Evolutionary conservation across 2,329 filamentous ascomycete genomes (phyloP).

Genomic region (Fusarium sp.): DNA sequence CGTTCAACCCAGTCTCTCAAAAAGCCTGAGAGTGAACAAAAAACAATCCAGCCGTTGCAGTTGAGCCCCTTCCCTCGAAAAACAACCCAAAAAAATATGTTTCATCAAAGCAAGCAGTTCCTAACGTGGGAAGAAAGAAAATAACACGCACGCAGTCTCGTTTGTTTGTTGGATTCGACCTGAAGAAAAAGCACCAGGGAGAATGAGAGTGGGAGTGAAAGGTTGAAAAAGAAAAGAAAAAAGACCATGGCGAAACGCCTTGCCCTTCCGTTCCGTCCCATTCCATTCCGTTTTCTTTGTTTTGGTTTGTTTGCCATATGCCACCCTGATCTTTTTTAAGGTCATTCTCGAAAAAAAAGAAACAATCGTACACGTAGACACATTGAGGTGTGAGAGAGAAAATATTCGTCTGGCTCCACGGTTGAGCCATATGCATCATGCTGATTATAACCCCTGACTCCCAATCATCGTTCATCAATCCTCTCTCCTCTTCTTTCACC

Average conservation of each 20-base stretch:
- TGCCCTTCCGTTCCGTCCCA: constrained; percentile 35
- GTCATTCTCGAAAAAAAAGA: constrained; percentile 50
- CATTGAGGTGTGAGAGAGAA: constrained; percentile 46
- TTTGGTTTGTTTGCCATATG: constrained; percentile 40
- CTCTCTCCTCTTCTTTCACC: constrained; percentile 28
- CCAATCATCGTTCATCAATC: constrained; percentile 37
- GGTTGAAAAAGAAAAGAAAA: constrained; percentile 36
- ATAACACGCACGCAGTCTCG: constrained; percentile 46
- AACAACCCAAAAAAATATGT: constrained; percentile 43
- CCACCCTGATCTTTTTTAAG: constrained; percentile 51
- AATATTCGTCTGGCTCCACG: constrained; percentile 42
- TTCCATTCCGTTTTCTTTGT: constrained; percentile 27
- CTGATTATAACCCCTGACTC: constrained; percentile 50
- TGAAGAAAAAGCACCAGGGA: constrained; percentile 31
- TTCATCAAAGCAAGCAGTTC: constrained; percentile 46
- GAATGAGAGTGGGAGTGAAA: constrained; percentile 36
- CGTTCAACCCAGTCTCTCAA: constrained; percentile 42
- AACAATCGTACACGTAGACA: constrained; percentile 56
- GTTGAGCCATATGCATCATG: constrained; percentile 48
- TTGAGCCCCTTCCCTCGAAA: constrained; percentile 45
- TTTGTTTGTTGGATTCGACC: constrained; percentile 41
- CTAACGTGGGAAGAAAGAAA: constrained; percentile 31
- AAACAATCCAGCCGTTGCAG: constrained; percentile 44
- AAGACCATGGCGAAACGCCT: constrained; percentile 44
- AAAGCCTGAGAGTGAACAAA: constrained; percentile 31